Conservation (phyloP, 148 eudicot genomes). For the Cornus controversa region DNA sequence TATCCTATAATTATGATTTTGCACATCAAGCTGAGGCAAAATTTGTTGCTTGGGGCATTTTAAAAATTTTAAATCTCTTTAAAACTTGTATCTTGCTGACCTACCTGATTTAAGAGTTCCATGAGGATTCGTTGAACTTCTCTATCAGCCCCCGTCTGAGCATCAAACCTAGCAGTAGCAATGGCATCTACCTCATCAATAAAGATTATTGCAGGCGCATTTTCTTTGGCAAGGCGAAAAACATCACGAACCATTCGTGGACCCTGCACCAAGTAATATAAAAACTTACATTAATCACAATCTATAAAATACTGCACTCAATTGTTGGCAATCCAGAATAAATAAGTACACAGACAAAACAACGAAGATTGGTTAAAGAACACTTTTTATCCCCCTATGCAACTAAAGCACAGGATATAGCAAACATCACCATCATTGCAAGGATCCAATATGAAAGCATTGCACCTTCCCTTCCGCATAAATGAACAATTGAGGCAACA, state of each 20-base stretch:
- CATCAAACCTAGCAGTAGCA: constrained; percentile 97
- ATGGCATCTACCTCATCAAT: constrained; percentile 96
- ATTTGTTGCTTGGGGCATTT: neutral
- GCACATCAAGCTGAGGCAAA: neutral
- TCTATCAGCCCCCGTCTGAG: constrained; percentile 96
- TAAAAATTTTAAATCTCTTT: neutral
- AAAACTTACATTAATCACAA: neutral
- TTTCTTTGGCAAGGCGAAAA: constrained; percentile 94
- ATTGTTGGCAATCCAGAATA: neutral
- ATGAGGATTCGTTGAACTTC: constrained; percentile 93
- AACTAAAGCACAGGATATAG: too few relatives aligned
- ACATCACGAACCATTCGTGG: constrained; percentile 98
- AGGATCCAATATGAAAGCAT: too few relatives aligned
- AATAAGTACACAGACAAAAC: neutral
- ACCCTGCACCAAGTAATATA: constrained; percentile 43
- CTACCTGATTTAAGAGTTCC: constrained; percentile 94
- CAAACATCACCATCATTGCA: too few relatives aligned
- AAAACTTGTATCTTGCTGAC: neutral
- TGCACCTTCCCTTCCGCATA: too few relatives aligned
- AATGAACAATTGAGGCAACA: too few relatives aligned
- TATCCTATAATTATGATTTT: neutral
- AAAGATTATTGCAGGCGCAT: constrained; percentile 93
- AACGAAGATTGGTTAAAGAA: too few relatives aligned
- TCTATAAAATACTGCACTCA: neutral
- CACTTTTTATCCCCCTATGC: too few relatives aligned